Percentiles rank a stretch among this genome's conserved stretches.
phyloP scores from a whole-genome alignment of 1,284 basidiomycete species.

The Dichomitus squalens region DNA sequence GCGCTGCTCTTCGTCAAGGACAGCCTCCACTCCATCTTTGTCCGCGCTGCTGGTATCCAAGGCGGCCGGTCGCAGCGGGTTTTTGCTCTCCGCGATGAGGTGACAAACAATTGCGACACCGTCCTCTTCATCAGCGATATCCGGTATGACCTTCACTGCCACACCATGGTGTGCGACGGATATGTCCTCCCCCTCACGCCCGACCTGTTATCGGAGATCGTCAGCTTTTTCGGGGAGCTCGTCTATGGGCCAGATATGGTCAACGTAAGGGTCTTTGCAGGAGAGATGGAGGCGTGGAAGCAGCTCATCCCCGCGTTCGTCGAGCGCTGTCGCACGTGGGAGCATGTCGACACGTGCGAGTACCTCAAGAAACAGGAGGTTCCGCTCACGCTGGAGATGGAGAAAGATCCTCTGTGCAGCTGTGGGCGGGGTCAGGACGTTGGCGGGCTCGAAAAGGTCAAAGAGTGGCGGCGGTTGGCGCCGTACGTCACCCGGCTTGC shows the following conservation, averaged over 20 bases:
- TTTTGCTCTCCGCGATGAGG: slow-evolving; percentile 35
- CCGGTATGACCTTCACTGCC: slow-evolving; percentile 45
- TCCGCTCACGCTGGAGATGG: slow-evolving; percentile 35
- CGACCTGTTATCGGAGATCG: slow-evolving; percentile 14
- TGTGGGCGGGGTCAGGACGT: slow-evolving; percentile 50
- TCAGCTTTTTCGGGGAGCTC: slow-evolving; percentile 5
- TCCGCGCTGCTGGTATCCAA: slow-evolving; percentile 28
- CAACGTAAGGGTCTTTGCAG: slow-evolving; percentile 20
- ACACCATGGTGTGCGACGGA: slow-evolving; percentile 48
- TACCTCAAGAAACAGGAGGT: slow-evolving; percentile 37
- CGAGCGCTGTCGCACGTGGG: slow-evolving; percentile 57
- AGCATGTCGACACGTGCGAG: slow-evolving; percentile 46
- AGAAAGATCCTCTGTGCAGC: slow-evolving; percentile 43
- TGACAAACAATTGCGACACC: slow-evolving; percentile 31
- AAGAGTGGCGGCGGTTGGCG: slow-evolving; percentile 37
- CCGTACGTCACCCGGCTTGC: slow-evolving; percentile 46
- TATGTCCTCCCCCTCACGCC: slow-evolving; percentile 43
- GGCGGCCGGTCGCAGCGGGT: slow-evolving; percentile 17
- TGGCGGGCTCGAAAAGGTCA: slow-evolving; percentile 31
- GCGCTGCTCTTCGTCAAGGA: slow-evolving; percentile 37
- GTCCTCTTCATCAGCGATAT: slow-evolving; percentile 45
- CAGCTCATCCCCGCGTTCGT: slow-evolving; percentile 46
- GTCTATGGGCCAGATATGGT: slow-evolving; percentile 7
- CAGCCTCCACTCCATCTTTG: slow-evolving; percentile 36
- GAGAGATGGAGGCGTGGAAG: slow-evolving; percentile 46